Base-by-base conservation (phyloP, 768 basidiomycete species). In the Dendrothele bispora region DNA sequence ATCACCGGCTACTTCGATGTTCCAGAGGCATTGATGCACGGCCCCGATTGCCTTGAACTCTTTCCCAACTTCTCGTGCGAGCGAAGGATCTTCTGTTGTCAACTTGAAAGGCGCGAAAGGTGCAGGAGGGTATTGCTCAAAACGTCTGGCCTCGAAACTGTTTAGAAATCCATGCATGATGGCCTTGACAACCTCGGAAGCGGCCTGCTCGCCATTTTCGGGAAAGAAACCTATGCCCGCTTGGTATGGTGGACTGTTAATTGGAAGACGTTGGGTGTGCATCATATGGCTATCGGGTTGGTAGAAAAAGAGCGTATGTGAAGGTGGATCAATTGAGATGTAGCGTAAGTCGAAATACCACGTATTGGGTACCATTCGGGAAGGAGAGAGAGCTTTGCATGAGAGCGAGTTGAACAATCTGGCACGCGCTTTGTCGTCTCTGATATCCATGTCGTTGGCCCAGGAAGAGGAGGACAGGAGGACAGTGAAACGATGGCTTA, bases 271-370 rank as follows among this genome's bases (percentile, higher is more conserved):
- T 35, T 67, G 61, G 7, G 53, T 47, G 29, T 65, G 59, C 21
- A 61, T 45, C 24, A 49, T 63, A 1, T 43, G 45, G 30, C 59
- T 60, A 14, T 61, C 59, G 3, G 62, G 63, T 46, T 68, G 64
- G 27, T 66, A 37, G 17, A 68, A 38, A 25, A 59, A 59, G 30
- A 69, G 49, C 21, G 61, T 35, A 50, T 67, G 67, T 3, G 58
- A 56, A 4, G 65, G 63, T 14, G 66, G 67, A n/a, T 67, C 58
- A 18, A 70, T 44, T 3, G 60, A 57, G 3, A 70, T 50, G 47
- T 61, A 70, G n/a, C 68, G 65, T n/a, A 68, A 28, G 35, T 70
- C 67, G 25, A 70, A 70, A 44, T 68, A 61, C 67, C 68, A 70
- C 44, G 61, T 49, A 42, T 66, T 66, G 8, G 57, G 48, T 1